A percentile compares a stretch with the other conserved stretches of the same genome.
Conservation (phyloP, 495 filamentous ascomycete genomes). For the Aspergillus saccharolyticus region DNA sequence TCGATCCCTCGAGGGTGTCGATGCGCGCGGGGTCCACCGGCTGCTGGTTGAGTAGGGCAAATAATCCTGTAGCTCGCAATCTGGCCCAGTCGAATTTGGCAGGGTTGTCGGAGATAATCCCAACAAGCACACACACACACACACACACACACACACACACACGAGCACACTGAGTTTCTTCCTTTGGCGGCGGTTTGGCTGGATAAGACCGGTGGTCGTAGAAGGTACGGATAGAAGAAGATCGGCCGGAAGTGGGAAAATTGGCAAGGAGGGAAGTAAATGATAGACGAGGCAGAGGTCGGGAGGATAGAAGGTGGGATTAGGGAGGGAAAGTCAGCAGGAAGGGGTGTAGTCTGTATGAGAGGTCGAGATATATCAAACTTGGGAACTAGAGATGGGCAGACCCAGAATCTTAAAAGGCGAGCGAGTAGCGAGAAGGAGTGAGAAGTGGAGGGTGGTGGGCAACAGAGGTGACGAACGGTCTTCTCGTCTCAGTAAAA, state of each 20-base stretch:
- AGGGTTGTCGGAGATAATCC: conserved; percentile 13
- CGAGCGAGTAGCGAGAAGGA: not conserved
- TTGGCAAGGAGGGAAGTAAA: not conserved
- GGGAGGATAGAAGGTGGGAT: conserved; percentile 2
- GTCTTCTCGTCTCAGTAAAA: not conserved
- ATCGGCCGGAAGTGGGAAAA: not conserved
- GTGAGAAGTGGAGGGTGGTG: not conserved
- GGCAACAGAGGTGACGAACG: conserved; percentile 11
- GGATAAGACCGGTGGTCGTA: no score
- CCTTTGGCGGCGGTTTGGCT: no score
- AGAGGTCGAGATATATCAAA: not conserved
- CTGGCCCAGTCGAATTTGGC: conserved; percentile 22
- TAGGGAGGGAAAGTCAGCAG: no score
- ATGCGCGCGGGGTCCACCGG: not conserved
- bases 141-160: no score
- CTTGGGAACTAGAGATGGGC: conserved; percentile 4
- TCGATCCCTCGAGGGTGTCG: not conserved
- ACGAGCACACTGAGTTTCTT: no score
- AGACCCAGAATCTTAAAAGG: not conserved
- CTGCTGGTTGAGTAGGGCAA: not conserved
- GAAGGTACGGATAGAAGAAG: not conserved
- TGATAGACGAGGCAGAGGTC: not conserved
- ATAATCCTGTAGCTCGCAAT: conserved; percentile 24
- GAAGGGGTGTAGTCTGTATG: no score
- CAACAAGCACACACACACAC: conserved; percentile 7